Evolutionary conservation across 495 filamentous ascomycete genomes (phyloP).

Genomic region (Talaromyces liani): DNA sequence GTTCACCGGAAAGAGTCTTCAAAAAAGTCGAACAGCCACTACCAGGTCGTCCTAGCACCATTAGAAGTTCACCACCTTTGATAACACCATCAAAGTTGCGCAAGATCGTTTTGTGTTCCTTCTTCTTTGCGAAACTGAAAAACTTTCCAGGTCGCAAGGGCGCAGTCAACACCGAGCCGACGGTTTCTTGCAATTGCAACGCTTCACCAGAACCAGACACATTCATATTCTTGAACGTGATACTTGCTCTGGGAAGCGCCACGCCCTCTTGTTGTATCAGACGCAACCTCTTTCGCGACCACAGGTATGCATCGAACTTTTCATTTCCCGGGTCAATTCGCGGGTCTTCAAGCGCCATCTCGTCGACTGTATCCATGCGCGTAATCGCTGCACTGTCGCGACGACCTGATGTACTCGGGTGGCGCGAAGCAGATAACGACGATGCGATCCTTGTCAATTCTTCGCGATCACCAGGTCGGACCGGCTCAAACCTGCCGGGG

Average conservation of each 20-base stretch:
- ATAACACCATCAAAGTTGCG: conserved; percentile 34
- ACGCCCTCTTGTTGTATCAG: conserved; percentile 37
- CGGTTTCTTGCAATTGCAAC: conserved; percentile 50
- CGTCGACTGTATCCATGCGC: conserved; percentile 37
- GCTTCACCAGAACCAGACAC: conserved; percentile 48
- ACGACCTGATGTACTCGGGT: conserved; percentile 16
- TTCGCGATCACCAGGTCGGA: conserved; percentile 25
- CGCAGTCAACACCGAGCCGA: conserved; percentile 38
- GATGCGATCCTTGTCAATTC: conserved; percentile 34
- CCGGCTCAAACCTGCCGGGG: conserved; percentile 22
- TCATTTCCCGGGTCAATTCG: conserved; percentile 47
- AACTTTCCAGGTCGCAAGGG: conserved; percentile 42
- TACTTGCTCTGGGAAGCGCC: conserved; percentile 29
- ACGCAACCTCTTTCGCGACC: conserved; percentile 43
- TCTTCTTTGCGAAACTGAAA: conserved; percentile 19
- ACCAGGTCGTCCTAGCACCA: conserved; percentile 37
- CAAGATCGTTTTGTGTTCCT: conserved; percentile 28
- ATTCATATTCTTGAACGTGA: conserved; percentile 44
- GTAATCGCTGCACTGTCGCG: conserved; percentile 20
- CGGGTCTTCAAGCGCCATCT: conserved; percentile 37
- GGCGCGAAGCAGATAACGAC: conserved; percentile 25
- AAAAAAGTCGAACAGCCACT: conserved; percentile 40
- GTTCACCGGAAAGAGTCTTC: conserved; percentile 29
- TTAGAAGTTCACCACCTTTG: conserved; percentile 30
- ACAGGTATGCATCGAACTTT: conserved; percentile 52